phyloP scores from a whole-genome alignment of 371 early-diverging fungal species.

The Blakeslea trispora region DNA sequence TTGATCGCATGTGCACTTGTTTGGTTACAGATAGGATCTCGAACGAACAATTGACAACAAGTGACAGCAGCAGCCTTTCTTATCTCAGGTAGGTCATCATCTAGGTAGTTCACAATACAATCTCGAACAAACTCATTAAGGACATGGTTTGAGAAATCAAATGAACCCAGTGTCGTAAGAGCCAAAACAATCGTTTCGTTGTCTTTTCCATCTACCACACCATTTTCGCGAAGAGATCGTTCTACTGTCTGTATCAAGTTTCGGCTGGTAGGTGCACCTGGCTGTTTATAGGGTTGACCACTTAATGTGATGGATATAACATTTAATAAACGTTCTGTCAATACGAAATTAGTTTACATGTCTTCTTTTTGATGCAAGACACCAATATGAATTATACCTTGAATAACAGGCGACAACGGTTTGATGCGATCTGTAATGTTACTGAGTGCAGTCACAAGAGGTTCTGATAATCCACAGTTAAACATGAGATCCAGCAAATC shows the following conservation, averaged over 20 bases:
- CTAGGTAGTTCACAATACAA: slow-evolving; percentile 83
- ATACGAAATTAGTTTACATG: slow-evolving; percentile 1
- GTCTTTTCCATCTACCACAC: slow-evolving; percentile 63
- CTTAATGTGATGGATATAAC: slow-evolving; percentile 86
- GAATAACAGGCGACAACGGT: slow-evolving; percentile 83
- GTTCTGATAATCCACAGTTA: slow-evolving; percentile 80
- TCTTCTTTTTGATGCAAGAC: too few relatives aligned
- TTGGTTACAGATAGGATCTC: slow-evolving; percentile 76
- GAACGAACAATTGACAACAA: slow-evolving; percentile 80
- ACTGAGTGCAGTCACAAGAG: slow-evolving; percentile 79
- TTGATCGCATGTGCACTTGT: slow-evolving; percentile 85
- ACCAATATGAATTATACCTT: slow-evolving; percentile 66
- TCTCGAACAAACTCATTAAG: slow-evolving; percentile 92
- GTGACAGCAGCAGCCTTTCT: slow-evolving; percentile 89
- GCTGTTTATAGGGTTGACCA: slow-evolving; percentile 84
- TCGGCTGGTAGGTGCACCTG: slow-evolving; percentile 67
- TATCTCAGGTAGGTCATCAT: slow-evolving; percentile 82
- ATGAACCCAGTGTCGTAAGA: slow-evolving; percentile 82
- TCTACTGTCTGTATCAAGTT: slow-evolving; percentile 44
- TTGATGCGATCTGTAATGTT: slow-evolving; percentile 84
- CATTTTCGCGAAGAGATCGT: slow-evolving; percentile 44
- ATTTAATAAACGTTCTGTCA: slow-evolving; percentile 81
- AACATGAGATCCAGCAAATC: slow-evolving; percentile 93
- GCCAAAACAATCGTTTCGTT: slow-evolving; percentile 84
- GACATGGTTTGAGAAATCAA: slow-evolving; percentile 83